phyloP scores from a whole-genome alignment of 78 protist species.

The Tieghemostelium lacteum region DNA sequence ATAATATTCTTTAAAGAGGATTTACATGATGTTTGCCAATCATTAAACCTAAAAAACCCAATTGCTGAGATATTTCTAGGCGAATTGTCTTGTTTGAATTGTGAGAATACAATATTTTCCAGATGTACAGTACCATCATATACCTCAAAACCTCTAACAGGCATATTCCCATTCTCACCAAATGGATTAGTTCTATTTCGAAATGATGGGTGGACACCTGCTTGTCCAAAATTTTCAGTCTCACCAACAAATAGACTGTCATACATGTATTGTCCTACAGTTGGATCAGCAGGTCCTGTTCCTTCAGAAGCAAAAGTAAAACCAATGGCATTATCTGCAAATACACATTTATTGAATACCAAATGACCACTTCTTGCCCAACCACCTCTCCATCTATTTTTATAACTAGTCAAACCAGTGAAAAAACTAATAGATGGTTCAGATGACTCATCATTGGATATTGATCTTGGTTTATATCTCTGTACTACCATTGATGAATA shows the following conservation, averaged over 20 bases:
- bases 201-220: not conserved
- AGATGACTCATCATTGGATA: not conserved
- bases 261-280: not conserved
- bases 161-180: conserved; percentile 60
- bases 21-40: conserved; percentile 16
- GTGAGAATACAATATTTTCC: conserved; percentile 1
- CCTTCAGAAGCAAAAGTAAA: conserved; percentile 61
- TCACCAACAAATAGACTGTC: conserved; percentile 37
- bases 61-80: conserved; percentile 54
- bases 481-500: not conserved
- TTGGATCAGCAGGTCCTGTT: not conserved
- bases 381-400: conserved; percentile 69
- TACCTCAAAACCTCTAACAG: conserved; percentile 54
- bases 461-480: conserved; percentile 35
- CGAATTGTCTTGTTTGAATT: not conserved
- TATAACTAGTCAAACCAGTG: conserved; percentile 12
- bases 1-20: not conserved
- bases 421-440: not conserved
- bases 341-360: not conserved
- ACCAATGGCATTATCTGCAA: conserved; percentile 67
- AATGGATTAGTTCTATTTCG: conserved; percentile 51
- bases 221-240: conserved; percentile 15
- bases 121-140: conserved; percentile 30
- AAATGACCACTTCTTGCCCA: conserved; percentile 67
- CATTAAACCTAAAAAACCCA: conserved; percentile 35